Evolutionary conservation across 768 basidiomycete genomes (phyloP).

Genomic region (Xerocomellus amylosporus): DNA sequence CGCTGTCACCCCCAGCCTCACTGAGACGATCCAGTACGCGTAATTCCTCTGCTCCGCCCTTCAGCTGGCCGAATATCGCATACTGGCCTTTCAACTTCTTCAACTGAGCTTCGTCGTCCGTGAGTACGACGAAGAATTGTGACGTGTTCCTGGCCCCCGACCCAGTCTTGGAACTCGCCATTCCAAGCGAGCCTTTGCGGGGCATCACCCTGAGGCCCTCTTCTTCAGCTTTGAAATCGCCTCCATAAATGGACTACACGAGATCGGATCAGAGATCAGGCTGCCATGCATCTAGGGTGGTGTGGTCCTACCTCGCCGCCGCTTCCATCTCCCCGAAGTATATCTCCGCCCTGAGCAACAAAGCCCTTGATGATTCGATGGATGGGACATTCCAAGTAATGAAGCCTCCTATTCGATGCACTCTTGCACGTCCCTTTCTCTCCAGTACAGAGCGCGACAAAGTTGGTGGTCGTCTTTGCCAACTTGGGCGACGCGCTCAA

Average conservation of each 20-base stretch:
- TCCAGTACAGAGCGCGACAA: constrained; percentile 45
- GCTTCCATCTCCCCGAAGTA: constrained; percentile 50
- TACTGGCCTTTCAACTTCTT: constrained; percentile 51
- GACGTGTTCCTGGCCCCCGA: constrained; percentile 46
- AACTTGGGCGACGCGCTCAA: constrained; percentile 39
- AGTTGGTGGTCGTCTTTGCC: constrained; percentile 47
- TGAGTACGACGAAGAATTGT: constrained; percentile 51
- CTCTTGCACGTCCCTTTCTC: constrained; percentile 46
- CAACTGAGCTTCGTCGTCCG: constrained; percentile 38
- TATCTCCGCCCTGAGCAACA: constrained; percentile 53
- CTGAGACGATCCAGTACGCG: constrained; percentile 36
- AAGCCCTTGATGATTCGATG: constrained; percentile 49
- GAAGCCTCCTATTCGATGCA: constrained; percentile 43
- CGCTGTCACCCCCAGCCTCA: constrained; percentile 34
- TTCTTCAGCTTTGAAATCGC: constrained; percentile 51
- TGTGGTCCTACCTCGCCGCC: constrained; percentile 49
- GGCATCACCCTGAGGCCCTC: constrained; percentile 44
- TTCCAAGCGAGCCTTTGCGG: constrained; percentile 44
- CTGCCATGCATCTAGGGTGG: neutral
- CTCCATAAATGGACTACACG: constrained; percentile 44
- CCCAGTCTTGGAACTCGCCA: constrained; percentile 46
- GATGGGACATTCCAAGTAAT: constrained; percentile 43
- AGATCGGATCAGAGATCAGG: constrained; percentile 10
- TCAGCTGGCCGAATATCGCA: constrained; percentile 42
- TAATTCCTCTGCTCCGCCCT: constrained; percentile 31